These are phyloP conservation scores for Pseudevernia furfuracea DNA, from an alignment of 495 filamentous ascomycete species.

Conservation along the genomic window DNA sequence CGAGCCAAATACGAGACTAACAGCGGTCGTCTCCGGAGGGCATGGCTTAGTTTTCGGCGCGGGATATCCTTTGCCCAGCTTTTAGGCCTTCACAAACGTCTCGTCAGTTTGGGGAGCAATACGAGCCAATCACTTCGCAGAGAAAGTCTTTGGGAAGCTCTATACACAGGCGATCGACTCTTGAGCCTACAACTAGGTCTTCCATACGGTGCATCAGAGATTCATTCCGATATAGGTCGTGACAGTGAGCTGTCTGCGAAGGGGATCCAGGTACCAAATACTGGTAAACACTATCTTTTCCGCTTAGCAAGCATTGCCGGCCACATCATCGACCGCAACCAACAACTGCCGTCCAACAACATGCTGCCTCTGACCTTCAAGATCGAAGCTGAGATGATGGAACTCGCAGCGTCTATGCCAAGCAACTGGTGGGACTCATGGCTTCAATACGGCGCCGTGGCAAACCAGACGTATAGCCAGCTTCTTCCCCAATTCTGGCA, in stretches of 20 bases:
- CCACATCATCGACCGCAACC: conserved; percentile 47
- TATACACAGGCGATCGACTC: conserved; percentile 40
- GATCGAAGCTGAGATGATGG: conserved; percentile 43
- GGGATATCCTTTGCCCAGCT: conserved; percentile 44
- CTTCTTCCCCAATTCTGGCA: conserved; percentile 41
- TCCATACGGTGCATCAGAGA: conserved; percentile 39
- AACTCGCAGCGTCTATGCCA: conserved; percentile 35
- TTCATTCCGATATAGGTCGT: conserved; percentile 30
- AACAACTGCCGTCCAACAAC: conserved; percentile 27
- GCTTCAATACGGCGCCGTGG: conserved; percentile 12
- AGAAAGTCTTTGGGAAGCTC: conserved; percentile 36
- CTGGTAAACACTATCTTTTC: conserved; percentile 30
- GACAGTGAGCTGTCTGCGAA: conserved; percentile 23
- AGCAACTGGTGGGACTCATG: conserved; percentile 30
- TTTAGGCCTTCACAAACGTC: conserved; percentile 36
- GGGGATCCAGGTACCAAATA: conserved; percentile 10
- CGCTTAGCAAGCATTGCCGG: conserved; percentile 37
- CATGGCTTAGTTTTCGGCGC: conserved; percentile 43
- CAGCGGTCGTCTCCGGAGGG: conserved; percentile 44
- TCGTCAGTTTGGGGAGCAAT: conserved; percentile 8
- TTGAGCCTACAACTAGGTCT: conserved; percentile 45
- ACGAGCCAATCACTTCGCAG: not conserved
- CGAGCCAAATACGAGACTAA: conserved; percentile 41
- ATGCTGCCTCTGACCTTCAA: conserved; percentile 32
- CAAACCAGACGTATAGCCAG: conserved; percentile 28